Evolutionary conservation across 164 flowering plant genomes (phyloP).

Genomic region (Kingdonia uniflora): DNA sequence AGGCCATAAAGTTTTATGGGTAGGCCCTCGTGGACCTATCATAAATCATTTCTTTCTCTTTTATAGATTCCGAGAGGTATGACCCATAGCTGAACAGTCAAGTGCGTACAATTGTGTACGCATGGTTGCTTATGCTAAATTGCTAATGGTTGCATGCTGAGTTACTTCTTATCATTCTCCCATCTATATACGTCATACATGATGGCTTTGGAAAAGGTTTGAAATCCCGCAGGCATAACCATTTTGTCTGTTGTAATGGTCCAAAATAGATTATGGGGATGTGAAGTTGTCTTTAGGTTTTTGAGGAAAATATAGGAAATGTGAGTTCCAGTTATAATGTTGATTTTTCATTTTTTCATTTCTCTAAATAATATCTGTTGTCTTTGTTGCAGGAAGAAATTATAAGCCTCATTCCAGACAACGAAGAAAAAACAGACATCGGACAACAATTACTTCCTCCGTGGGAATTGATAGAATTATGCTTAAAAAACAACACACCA

Average conservation of each 20-base stretch:
- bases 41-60: not conserved
- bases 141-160: not conserved
- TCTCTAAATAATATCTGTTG: not conserved
- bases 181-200: not conserved
- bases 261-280: not conserved
- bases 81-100: not conserved
- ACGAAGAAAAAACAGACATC: not conserved
- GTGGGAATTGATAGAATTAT: constrained; percentile 40
- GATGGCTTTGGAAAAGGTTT: not conserved
- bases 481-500: not conserved
- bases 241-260: not conserved
- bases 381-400: not conserved
- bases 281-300: not conserved
- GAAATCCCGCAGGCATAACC: not conserved
- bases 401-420: not conserved
- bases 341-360: too few species aligned
- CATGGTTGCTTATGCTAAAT: not conserved
- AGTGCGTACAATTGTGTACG: not conserved
- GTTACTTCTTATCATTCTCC: too few species aligned
- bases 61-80: not conserved
- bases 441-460: not conserved
- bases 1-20: too few species aligned
- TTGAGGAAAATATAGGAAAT: too few species aligned
- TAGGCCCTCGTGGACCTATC: too few species aligned
- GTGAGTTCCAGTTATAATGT: too few species aligned